Base-by-base conservation (phyloP, 345 rosid species). In the Hevea brasiliensis region DNA sequence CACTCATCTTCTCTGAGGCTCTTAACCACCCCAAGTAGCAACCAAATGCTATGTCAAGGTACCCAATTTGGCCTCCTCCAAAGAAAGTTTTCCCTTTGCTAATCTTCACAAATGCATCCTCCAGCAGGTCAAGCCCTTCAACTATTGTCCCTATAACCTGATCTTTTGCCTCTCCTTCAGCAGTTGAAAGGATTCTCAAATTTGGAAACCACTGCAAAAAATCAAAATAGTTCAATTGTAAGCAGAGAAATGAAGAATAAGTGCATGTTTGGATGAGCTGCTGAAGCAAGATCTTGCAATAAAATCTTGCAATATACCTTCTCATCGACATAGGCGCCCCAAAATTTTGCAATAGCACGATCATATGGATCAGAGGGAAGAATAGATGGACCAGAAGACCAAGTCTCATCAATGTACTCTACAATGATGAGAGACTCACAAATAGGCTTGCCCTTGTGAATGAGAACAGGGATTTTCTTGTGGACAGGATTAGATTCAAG, bases 381-480 rank as follows among this genome's bases (percentile, higher is more conserved):
- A 55, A 93, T 81, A 53, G 89, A 74, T 7, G 91, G 91, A 53
- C 81, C 84, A 50, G 89, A 76, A 47, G 93, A 56, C 93, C 96
- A 92, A 40, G 60, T 72, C 72, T 89, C 97, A 14, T 92, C 92
- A 15, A 92, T 60, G 70, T 90, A 92, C 54, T 90, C 79, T 8
- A 92, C 92, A 59, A 89, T 87, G 41, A 87, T 51, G 45, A 87
- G 89, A 35, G 96, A 88, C 51, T 92, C 97, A 64, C 92, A 87
- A 67, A 90, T 71, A 1, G 87, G 81, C 35, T 79, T 82, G 8
- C 78, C 92, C 1, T 77, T 81, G n/a, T 92, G 96, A 70, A 92
- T 81, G 9, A 92, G 89, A 20, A 90, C 96, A 0, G 96, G 97
- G 63, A 92, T 73, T 82, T 92, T 92, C 85, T 90, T 89, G 84